Conservation (phyloP, 2,329 filamentous ascomycete genomes). For the Colletotrichum sp. region DNA sequence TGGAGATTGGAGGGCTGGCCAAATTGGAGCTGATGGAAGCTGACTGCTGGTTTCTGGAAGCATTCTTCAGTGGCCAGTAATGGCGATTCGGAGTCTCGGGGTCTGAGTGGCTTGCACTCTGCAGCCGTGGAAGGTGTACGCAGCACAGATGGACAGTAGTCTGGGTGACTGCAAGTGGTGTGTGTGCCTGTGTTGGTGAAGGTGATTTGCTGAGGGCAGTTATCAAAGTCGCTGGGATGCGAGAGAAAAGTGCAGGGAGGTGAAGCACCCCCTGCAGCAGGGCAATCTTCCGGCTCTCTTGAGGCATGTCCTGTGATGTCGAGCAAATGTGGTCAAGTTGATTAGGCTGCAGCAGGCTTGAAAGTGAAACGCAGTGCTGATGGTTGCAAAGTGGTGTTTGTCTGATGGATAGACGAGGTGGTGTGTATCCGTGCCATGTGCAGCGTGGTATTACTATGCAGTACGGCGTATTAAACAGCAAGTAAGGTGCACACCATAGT, state of each 20-base stretch:
- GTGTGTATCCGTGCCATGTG: background rate
- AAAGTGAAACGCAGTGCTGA: conserved; percentile 15
- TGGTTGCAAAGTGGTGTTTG: background rate
- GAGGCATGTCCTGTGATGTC: background rate
- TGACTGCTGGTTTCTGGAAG: conserved; percentile 3
- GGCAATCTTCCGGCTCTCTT: background rate
- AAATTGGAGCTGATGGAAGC: background rate
- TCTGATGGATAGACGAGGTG: conserved; percentile 6
- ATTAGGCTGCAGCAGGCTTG: conserved; percentile 18
- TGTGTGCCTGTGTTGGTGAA: background rate
- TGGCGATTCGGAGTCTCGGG: background rate
- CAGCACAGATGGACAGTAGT: too few relatives aligned
- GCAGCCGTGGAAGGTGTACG: background rate
- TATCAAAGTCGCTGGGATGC: background rate
- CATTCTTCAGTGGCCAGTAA: background rate
- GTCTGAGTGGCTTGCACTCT: background rate
- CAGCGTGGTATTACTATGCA: background rate
- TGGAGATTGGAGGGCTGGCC: background rate
- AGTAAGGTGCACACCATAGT: background rate
- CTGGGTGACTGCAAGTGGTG: background rate
- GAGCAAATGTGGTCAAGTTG: background rate
- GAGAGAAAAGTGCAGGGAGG: background rate
- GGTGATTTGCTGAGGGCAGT: background rate
- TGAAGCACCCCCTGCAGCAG: conserved; percentile 10
- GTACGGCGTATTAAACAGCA: background rate